Percentiles rank a stretch among this genome's conserved stretches.
phyloP scores from a whole-genome alignment of 345 rosid genomes.

The Boechera retrofracta region DNA sequence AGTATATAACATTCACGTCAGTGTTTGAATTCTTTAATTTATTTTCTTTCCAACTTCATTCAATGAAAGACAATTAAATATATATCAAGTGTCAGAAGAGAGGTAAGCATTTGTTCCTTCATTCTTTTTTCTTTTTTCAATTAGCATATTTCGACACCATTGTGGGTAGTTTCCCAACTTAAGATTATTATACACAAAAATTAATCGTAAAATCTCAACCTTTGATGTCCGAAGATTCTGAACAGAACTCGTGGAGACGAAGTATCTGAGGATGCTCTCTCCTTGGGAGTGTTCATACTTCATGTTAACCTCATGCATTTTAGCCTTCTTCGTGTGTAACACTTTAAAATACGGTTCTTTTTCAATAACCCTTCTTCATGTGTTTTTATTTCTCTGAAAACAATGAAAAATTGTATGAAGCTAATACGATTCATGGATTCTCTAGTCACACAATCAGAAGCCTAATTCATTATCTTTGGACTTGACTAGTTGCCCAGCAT shows the following conservation, averaged over 20 bases:
- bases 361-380: background rate
- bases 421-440: background rate
- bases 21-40: too few relatives aligned
- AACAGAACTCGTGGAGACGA: conserved; percentile 10
- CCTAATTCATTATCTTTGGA: conserved; percentile 9
- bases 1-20: too few relatives aligned
- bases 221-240: conserved; percentile 14
- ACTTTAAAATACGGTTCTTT: conserved; percentile 19
- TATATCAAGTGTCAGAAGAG: conserved; percentile 24
- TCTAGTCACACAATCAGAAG: conserved; percentile 4
- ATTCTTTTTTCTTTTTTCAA: background rate
- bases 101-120: conserved; percentile 42
- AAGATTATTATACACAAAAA: conserved; percentile 2
- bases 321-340: conserved; percentile 27
- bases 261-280: conserved; percentile 20
- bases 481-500: conserved; percentile 1
- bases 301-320: conserved; percentile 35
- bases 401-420: background rate
- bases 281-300: conserved; percentile 10
- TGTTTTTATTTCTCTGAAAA: conserved; percentile 29
- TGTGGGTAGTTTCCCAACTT: background rate
- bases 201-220: background rate
- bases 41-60: conserved; percentile 11
- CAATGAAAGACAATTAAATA: background rate
- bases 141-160: conserved; percentile 4